Conservation (phyloP, 73 alveolate species). For the Paramecium octaurelia region DNA sequence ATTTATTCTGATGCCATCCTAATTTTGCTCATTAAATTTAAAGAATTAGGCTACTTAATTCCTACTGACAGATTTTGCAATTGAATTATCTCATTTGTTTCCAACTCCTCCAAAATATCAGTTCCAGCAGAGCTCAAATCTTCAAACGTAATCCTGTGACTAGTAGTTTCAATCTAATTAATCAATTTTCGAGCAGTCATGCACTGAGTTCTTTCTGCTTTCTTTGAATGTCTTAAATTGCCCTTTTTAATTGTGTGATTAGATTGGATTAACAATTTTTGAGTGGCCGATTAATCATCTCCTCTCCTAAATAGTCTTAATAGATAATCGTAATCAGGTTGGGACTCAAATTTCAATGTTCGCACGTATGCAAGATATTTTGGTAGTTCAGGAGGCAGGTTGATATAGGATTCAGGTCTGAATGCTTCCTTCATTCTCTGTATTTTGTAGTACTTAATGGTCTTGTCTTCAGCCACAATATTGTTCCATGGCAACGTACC, state of each 20-base stretch:
- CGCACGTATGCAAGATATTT: slow-evolving; percentile 69
- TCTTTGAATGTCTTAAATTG: background rate
- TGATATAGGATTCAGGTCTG: slow-evolving; percentile 69
- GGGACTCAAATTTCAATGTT: slow-evolving; percentile 64
- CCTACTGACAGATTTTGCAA: slow-evolving; percentile 5
- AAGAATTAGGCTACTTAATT: background rate
- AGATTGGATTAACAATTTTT: background rate
- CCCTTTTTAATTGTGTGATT: background rate
- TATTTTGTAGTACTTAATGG: slow-evolving; percentile 71
- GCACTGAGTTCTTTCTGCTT: background rate
- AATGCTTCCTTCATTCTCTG: slow-evolving; percentile 67
- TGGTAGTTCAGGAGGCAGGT: slow-evolving; percentile 75
- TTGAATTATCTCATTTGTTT: background rate
- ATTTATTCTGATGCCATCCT: background rate
- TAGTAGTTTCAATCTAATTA: background rate
- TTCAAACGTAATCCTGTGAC: background rate
- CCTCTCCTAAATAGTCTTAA: slow-evolving; percentile 65
- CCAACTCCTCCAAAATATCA: slow-evolving; percentile 1
- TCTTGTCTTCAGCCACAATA: slow-evolving; percentile 69
- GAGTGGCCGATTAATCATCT: background rate
- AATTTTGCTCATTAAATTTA: background rate
- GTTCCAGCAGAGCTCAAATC: slow-evolving; percentile 20
- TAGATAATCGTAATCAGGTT: slow-evolving; percentile 75
- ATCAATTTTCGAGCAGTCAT: background rate
- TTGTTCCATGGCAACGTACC: slow-evolving; percentile 69